Conservation (phyloP, 768 basidiomycete species). For the Podaxis sp. region DNA sequence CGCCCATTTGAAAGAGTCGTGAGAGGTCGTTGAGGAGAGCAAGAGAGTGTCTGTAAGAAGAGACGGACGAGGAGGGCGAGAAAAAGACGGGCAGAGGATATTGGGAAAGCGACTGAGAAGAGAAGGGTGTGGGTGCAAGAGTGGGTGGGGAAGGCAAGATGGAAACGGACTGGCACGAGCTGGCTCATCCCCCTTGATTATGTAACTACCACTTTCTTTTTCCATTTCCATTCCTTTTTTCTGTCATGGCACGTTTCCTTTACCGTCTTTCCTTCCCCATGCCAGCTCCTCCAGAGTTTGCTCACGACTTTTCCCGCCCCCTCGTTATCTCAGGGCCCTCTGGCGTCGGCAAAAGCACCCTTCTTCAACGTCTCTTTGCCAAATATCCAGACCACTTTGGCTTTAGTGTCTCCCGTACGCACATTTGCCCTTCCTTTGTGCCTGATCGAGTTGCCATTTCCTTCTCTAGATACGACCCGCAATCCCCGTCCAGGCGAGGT, state of each 20-base stretch:
- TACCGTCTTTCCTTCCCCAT: neutral
- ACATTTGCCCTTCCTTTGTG: slow-evolving; percentile 15
- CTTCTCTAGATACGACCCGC: slow-evolving; percentile 80
- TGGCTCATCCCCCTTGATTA: slow-evolving; percentile 1
- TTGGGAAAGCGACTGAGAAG: neutral
- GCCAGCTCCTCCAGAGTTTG: neutral
- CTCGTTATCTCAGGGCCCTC: slow-evolving; percentile 90
- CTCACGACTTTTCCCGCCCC: slow-evolving; percentile 53
- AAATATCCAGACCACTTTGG: slow-evolving; percentile 85
- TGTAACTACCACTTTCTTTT: slow-evolving; percentile 5
- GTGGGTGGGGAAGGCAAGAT: slow-evolving; percentile 9
- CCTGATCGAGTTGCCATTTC: slow-evolving; percentile 17
- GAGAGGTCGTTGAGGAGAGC: slow-evolving; percentile 7
- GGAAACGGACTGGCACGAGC: slow-evolving; percentile 7
- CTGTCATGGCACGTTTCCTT: slow-evolving; percentile 4
- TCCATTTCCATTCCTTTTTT: neutral
- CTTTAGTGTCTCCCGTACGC: slow-evolving; percentile 90
- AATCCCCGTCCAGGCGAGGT: slow-evolving; percentile 77
- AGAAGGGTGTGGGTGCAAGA: slow-evolving; percentile 6
- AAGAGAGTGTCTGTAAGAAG: neutral
- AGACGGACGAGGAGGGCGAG: neutral
- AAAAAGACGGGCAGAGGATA: neutral
- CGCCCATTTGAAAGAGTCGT: slow-evolving; percentile 57
- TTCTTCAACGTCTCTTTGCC: slow-evolving; percentile 76
- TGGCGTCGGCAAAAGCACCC: slow-evolving; percentile 92